phyloP scores from a whole-genome alignment of 495 filamentous ascomycete genomes.

The Penicillium goetzii region DNA sequence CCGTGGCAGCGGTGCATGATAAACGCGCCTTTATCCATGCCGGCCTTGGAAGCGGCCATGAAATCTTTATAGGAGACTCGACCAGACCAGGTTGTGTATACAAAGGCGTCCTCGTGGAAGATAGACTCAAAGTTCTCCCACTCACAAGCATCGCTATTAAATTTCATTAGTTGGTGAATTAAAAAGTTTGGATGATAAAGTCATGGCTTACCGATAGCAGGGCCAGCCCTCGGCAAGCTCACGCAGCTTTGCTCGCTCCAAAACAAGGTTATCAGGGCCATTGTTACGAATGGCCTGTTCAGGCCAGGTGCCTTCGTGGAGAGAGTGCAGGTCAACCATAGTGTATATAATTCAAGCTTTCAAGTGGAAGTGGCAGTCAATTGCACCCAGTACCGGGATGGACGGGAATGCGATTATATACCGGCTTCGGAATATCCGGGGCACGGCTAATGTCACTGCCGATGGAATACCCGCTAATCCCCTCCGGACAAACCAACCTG shows the following conservation, averaged over 20 bases:
- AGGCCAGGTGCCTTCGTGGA: slow-evolving; percentile 34
- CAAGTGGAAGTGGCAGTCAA: not conserved
- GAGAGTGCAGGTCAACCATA: slow-evolving; percentile 37
- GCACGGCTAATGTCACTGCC: slow-evolving; percentile 21
- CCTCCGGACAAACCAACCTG: not conserved
- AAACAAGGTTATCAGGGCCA: slow-evolving; percentile 48
- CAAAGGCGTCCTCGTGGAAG: slow-evolving; percentile 59
- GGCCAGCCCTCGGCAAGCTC: slow-evolving; percentile 72
- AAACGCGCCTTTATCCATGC: slow-evolving; percentile 64
- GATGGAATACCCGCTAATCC: slow-evolving; percentile 2
- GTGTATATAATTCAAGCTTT: not conserved
- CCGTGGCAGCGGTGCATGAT: slow-evolving; percentile 71
- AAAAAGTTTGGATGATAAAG: not conserved
- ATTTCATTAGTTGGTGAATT: not conserved
- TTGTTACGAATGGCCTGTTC: slow-evolving; percentile 57
- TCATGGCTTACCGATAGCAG: slow-evolving; percentile 51
- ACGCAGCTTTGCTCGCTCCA: slow-evolving; percentile 58
- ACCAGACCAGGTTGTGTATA: slow-evolving; percentile 69
- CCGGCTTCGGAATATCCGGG: slow-evolving; percentile 2
- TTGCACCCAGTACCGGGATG: not conserved
- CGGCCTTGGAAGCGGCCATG: slow-evolving; percentile 60
- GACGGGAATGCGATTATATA: not conserved
- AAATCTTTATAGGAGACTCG: slow-evolving; percentile 57
- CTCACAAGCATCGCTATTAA: slow-evolving; percentile 57
- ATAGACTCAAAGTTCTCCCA: slow-evolving; percentile 67